Percentiles rank a stretch among this genome's conserved stretches.
These are phyloP conservation scores for Pseudohyphozyma bogoriensis DNA, from an alignment of 768 basidiomycete genomes.

Conservation along the genomic window DNA sequence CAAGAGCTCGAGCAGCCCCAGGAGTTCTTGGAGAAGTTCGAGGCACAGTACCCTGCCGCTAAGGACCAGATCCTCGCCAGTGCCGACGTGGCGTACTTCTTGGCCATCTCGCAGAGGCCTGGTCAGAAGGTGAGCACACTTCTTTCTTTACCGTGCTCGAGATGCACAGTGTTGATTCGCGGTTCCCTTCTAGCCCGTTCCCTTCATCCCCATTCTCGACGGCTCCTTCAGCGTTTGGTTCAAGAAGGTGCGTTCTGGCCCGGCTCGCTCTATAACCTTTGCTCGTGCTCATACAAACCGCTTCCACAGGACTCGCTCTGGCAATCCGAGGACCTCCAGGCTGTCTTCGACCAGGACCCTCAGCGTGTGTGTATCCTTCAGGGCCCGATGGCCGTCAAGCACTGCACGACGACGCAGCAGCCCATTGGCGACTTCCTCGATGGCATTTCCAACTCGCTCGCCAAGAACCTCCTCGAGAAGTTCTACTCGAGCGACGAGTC, in stretches of 20 bases:
- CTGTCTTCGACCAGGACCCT: conserved; percentile 97
- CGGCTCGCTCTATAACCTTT: too few relatives aligned
- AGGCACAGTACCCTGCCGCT: conserved; percentile 67
- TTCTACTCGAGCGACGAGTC: conserved; percentile 66
- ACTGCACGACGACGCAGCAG: conserved; percentile 78
- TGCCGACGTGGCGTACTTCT: conserved; percentile 91
- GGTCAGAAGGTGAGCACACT: conserved; percentile 66
- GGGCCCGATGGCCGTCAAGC: conserved; percentile 88
- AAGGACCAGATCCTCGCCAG: conserved; percentile 76
- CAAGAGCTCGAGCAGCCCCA: conserved; percentile 69
- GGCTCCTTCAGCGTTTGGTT: conserved; percentile 96
- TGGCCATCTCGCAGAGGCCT: conserved; percentile 86
- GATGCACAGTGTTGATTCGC: background rate
- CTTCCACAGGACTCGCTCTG: conserved; percentile 65
- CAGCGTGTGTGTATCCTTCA: conserved; percentile 96
- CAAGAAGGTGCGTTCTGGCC: conserved; percentile 59
- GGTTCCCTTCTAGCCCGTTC: conserved; percentile 51
- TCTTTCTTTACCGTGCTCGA: too few relatives aligned
- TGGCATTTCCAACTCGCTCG: conserved; percentile 67
- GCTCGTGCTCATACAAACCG: too few relatives aligned
- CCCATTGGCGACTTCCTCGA: conserved; percentile 87
- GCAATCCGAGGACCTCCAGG: conserved; percentile 96
- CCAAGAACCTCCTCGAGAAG: conserved; percentile 63
- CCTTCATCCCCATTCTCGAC: conserved; percentile 94
- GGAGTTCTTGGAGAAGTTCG: conserved; percentile 66